Percentiles rank a stretch among this genome's conserved stretches.
phyloP scores from a whole-genome alignment of 1,139 yeast genomes.

The Suhomyces atakaporum region DNA sequence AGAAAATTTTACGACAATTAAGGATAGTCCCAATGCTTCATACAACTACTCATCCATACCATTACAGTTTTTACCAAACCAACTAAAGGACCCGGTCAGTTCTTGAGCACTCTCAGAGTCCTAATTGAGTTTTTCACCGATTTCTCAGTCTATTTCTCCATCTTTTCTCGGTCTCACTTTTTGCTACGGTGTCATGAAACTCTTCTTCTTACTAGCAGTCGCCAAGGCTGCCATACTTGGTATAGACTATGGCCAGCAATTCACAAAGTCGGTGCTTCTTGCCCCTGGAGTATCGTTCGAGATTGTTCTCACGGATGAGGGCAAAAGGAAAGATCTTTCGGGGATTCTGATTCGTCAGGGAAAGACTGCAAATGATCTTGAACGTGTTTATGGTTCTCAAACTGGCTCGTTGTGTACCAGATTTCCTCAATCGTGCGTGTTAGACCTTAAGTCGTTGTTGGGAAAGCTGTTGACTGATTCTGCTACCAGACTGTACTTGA shows the following conservation, averaged over 20 bases:
- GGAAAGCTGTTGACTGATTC: slow-evolving; percentile 61
- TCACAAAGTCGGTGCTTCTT: slow-evolving; percentile 81
- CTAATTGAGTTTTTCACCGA: no score
- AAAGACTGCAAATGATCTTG: slow-evolving; percentile 46
- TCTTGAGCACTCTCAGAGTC: no score
- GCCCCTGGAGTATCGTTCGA: slow-evolving; percentile 93
- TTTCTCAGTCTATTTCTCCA: no score
- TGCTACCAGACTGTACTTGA: slow-evolving; percentile 45
- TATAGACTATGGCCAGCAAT: slow-evolving; percentile 87
- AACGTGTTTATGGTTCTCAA: slow-evolving; percentile 77
- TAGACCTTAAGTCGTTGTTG: slow-evolving; percentile 67
- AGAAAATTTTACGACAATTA: no score
- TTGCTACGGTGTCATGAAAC: slow-evolving; percentile 1
- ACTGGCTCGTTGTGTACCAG: slow-evolving; percentile 72
- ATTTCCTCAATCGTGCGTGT: slow-evolving; percentile 69
- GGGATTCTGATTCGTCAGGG: slow-evolving; percentile 67
- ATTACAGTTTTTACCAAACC: no score
- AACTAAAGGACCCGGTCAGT: no score
- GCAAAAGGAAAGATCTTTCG: slow-evolving; percentile 84
- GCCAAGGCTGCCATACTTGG: slow-evolving; percentile 70
- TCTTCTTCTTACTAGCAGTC: slow-evolving; percentile 15
- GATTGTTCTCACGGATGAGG: slow-evolving; percentile 82
- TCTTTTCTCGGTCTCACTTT: no score
- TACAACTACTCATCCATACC: no score
- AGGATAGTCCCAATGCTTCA: no score